Conservation (phyloP, 169 alveolate genomes). For the Plasmodium knowlesi region DNA sequence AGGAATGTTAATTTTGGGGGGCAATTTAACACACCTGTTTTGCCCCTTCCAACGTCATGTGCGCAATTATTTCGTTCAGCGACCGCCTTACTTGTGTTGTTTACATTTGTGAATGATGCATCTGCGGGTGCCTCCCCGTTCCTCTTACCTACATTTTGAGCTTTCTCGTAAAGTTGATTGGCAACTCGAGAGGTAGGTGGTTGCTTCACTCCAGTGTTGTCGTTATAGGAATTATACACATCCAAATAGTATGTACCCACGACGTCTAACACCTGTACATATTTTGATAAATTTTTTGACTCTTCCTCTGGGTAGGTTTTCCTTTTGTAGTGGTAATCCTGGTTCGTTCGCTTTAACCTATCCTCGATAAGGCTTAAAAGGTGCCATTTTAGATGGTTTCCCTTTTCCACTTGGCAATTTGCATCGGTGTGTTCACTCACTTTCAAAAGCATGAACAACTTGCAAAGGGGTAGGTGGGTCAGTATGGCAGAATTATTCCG, state of each 20-base stretch:
- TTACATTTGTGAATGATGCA: neutral
- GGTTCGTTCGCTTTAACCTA: neutral
- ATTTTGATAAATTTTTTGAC: neutral
- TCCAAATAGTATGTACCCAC: neutral
- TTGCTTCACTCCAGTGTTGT: neutral
- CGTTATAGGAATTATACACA: neutral
- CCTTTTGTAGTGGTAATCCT: neutral
- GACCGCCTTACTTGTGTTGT: neutral
- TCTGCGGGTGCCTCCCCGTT: neutral
- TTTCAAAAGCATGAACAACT: conserved; percentile 22
- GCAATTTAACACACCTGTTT: neutral
- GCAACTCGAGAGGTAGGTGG: neutral
- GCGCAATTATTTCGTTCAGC: neutral
- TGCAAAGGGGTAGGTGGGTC: neutral
- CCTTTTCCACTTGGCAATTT: neutral
- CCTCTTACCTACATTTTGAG: neutral
- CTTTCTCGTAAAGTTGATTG: neutral
- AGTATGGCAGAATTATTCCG: neutral
- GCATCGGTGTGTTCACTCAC: neutral
- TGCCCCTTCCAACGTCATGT: neutral
- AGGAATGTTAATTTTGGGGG: neutral
- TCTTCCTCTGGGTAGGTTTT: neutral
- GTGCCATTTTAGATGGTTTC: neutral
- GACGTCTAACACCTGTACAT: neutral
- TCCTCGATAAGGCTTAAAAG: conserved; percentile 1